Base-by-base conservation (phyloP, 768 basidiomycete genomes). In the Calvatia gigantea region DNA sequence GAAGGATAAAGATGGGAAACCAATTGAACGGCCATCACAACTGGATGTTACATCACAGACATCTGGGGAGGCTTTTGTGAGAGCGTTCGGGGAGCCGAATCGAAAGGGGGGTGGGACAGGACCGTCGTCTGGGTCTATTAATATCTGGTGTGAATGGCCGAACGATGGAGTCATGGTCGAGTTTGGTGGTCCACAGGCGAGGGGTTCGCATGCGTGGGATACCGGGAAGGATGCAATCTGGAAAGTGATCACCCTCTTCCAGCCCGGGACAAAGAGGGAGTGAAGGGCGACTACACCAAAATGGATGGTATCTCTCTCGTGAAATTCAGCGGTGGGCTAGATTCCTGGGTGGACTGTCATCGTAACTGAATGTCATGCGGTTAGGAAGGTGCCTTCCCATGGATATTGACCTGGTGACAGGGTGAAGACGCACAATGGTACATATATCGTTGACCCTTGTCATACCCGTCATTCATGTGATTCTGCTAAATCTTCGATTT, bases 141-240 rank as follows among this genome's bases (percentile, higher is more conserved):
- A 86, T 27, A 92, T 96, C 61, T 97, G 93, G 91, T 89, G 93
- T 60, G 93, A 97, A 69, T 97, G 94, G 94, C 77, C 83, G 25
- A 79, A 74, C 61, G 80, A 86, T 58, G 91, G 91, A 2, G 66
- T 94, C 32, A 91, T 94, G 89, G 80, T 91, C 11, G 91, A 94
- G 63, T 91, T 91, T 66, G 90, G 88, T 0, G 91, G 89, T 1
- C 80, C 82, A 45, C 83, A 89, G 57, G 84, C 87, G 11, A 80
- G 79, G 55, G 91, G 91, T 1, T 86, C 89, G 5, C 85, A 89
- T 59, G 91, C 90, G 60, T 94, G 92, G 91, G 91, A 94, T 63
- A 78, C 80, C 58, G 92, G 91, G 6, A 91, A 87, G 59, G 89
- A 89, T 61, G 87, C 90, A 2, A 65, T 78, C 0, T 94, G 92